These are phyloP conservation scores for Ophiostoma ulmi DNA, from an alignment of 2,329 filamentous ascomycete species.

Conservation along the genomic window DNA sequence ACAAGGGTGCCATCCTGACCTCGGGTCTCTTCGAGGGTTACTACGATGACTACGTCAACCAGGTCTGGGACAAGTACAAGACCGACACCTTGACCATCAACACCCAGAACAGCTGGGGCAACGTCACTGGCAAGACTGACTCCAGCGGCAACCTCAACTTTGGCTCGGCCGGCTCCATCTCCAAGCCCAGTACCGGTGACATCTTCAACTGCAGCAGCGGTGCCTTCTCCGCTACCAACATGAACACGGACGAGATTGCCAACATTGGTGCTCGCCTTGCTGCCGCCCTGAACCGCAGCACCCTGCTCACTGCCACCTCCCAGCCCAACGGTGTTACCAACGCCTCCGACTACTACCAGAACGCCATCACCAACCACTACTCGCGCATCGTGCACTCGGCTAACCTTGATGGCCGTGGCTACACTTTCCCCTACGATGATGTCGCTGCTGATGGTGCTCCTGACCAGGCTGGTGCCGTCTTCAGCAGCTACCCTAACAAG, in stretches of 20 bases:
- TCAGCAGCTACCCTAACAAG: slow-evolving; percentile 50
- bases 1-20: slow-evolving; percentile 44
- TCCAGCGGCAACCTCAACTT: slow-evolving; percentile 40
- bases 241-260: slow-evolving; percentile 45
- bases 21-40: slow-evolving; percentile 45
- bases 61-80: slow-evolving; percentile 49
- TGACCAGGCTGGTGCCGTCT: slow-evolving; percentile 60
- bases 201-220: slow-evolving; percentile 53
- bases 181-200: slow-evolving; percentile 44
- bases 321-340: slow-evolving; percentile 51
- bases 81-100: slow-evolving; percentile 44
- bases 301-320: slow-evolving; percentile 49
- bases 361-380: slow-evolving; percentile 60
- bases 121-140: slow-evolving; percentile 42
- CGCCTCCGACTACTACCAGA: slow-evolving; percentile 52
- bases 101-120: slow-evolving; percentile 51
- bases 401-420: slow-evolving; percentile 56
- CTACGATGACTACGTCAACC: slow-evolving; percentile 46
- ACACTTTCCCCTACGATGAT: slow-evolving; percentile 69
- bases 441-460: slow-evolving; percentile 50
- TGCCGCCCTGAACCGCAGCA: slow-evolving; percentile 70
- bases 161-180: slow-evolving; percentile 38
- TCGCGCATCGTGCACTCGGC: slow-evolving; percentile 58
- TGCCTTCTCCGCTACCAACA: slow-evolving; percentile 47
- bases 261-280: slow-evolving; percentile 68